These are phyloP conservation scores for Colletotrichum eremochloae DNA, from an alignment of 2,329 filamentous ascomycete species.

Conservation along the genomic window DNA sequence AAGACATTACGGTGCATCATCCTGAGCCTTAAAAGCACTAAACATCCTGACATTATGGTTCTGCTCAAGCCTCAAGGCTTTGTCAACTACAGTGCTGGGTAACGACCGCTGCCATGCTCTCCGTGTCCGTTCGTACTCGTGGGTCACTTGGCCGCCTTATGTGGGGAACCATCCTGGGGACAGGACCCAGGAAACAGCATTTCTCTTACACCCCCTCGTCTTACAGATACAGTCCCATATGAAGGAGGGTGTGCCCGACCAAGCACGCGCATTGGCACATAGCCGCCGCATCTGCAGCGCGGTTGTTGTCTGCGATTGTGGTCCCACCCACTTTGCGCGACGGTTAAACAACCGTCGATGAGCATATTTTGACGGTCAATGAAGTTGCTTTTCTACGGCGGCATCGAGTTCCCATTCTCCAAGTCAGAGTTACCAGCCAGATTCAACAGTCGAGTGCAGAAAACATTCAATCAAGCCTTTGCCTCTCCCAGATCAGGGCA, in stretches of 20 bases:
- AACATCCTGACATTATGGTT: background rate
- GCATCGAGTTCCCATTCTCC: no score
- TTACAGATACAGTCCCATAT: background rate
- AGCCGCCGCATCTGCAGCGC: background rate
- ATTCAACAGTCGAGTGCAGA: background rate
- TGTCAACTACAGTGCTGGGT: background rate
- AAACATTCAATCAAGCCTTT: background rate
- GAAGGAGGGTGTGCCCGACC: background rate
- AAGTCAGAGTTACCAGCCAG: accelerated
- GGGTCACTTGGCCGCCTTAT: background rate
- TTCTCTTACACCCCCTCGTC: background rate
- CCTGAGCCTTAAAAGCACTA: no score
- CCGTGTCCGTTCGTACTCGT: background rate
- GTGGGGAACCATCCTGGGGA: background rate
- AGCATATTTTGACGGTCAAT: background rate
- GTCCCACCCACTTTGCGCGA: background rate
- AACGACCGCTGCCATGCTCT: background rate
- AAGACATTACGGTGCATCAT: background rate
- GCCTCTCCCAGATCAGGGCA: background rate
- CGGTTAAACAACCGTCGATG: background rate
- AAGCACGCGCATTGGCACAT: background rate
- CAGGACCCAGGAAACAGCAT: background rate
- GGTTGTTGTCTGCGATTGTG: background rate
- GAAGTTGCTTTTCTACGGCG: background rate
- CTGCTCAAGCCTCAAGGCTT: background rate